phyloP scores from a whole-genome alignment of 805 yeast species.

The Groenewaldozyma tartarivorans region DNA sequence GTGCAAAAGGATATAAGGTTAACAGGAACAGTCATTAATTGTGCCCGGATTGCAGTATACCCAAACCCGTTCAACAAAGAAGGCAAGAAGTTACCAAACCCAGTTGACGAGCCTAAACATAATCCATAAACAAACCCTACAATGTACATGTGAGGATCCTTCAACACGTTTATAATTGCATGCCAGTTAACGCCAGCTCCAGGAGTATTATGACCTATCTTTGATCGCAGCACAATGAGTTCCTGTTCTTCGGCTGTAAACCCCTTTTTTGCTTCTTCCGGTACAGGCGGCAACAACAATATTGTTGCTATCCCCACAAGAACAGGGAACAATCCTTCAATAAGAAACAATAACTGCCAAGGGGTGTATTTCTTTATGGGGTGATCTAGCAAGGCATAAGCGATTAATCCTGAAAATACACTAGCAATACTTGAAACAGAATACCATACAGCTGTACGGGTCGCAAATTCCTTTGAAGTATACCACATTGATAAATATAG shows the following conservation, averaged over 20 bases:
- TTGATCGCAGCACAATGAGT: conserved; percentile 1
- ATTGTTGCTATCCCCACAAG: neutral
- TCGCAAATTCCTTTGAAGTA: conserved; percentile 1
- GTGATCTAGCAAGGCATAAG: no score
- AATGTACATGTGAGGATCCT: conserved; percentile 3
- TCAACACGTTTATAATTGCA: neutral
- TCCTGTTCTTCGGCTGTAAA: neutral
- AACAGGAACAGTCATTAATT: no score
- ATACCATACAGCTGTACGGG: no score
- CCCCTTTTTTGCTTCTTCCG: conserved; percentile 2
- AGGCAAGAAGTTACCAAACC: conserved; percentile 3
- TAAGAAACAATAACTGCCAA: no score
- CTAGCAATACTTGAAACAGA: no score
- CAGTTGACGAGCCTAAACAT: conserved; percentile 1
- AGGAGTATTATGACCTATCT: conserved; percentile 1
- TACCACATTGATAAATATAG: conserved; percentile 2
- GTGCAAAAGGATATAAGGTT: no score
- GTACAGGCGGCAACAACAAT: conserved; percentile 1
- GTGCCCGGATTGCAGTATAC: no score
- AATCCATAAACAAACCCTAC: conserved; percentile 2
- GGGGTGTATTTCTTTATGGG: no score
- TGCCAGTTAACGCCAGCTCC: neutral
- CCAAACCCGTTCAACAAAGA: no score
- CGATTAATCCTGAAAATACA: no score
- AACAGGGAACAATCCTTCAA: no score